Conservation (phyloP, 495 filamentous ascomycete genomes). For the Pyrenopolyporus hunteri region DNA sequence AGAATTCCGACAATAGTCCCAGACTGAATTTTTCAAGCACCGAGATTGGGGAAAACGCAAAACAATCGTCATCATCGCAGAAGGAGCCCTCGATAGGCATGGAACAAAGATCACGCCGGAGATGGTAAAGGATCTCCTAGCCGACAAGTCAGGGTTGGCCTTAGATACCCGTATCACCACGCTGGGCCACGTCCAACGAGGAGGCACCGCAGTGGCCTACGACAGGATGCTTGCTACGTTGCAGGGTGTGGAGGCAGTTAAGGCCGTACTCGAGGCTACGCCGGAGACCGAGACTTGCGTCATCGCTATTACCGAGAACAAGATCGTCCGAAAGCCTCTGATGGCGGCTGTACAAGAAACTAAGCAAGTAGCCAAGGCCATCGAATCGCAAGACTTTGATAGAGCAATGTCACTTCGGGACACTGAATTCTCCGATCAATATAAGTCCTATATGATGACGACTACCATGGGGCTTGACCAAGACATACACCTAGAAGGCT, state of each 20-base stretch:
- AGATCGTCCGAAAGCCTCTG: slow-evolving; percentile 87
- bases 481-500: slow-evolving; percentile 62
- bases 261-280: slow-evolving; percentile 89
- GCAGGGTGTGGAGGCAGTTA: slow-evolving; percentile 95
- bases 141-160: slow-evolving; percentile 68
- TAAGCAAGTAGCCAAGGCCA: slow-evolving; percentile 79
- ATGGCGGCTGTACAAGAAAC: slow-evolving; percentile 88
- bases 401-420: slow-evolving; percentile 86
- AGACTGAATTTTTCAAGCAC: slow-evolving; percentile 68
- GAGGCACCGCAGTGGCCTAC: slow-evolving; percentile 89
- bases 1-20: neutral
- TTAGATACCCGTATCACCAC: slow-evolving; percentile 95
- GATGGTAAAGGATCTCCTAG: slow-evolving; percentile 86
- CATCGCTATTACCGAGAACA: slow-evolving; percentile 96
- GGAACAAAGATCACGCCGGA: slow-evolving; percentile 81
- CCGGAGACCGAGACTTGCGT: slow-evolving; percentile 91
- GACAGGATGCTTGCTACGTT: slow-evolving; percentile 92
- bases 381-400: slow-evolving; percentile 81
- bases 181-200: slow-evolving; percentile 93
- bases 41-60: slow-evolving; percentile 90
- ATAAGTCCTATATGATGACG: slow-evolving; percentile 86
- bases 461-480: slow-evolving; percentile 62
- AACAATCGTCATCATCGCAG: slow-evolving; percentile 97
- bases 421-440: slow-evolving; percentile 93
- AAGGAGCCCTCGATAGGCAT: slow-evolving; percentile 87